Percentiles rank a stretch among this genome's conserved stretches.
Evolutionary conservation across 371 early-diverging fungal genomes (phyloP).

Genomic region (Batkoa obscura): DNA sequence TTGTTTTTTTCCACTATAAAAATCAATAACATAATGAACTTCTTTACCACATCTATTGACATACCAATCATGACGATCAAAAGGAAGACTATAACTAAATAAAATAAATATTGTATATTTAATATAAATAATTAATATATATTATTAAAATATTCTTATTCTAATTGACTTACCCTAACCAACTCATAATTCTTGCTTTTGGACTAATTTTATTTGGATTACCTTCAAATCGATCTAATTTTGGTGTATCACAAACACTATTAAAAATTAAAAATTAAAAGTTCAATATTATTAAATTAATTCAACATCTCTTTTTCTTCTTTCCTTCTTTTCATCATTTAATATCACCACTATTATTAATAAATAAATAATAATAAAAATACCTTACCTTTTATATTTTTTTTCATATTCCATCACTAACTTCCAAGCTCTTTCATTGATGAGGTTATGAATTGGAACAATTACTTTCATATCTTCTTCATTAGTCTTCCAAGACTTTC

Average conservation of each 20-base stretch:
- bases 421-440: conserved; percentile 90
- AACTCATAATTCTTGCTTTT: conserved; percentile 6
- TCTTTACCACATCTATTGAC: conserved; percentile 48
- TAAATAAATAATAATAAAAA: neutral
- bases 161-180: conserved; percentile 5
- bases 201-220: conserved; percentile 3
- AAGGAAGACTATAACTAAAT: conserved; percentile 22
- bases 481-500: conserved; percentile 84
- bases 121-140: neutral
- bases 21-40: conserved; percentile 60
- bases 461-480: conserved; percentile 78
- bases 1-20: conserved; percentile 45
- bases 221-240: conserved; percentile 6
- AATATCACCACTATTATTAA: neutral
- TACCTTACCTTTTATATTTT: conserved; percentile 39
- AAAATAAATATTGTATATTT: neutral
- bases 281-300: neutral
- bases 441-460: conserved; percentile 92
- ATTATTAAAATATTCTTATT: neutral
- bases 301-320: too few species aligned
- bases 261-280: neutral
- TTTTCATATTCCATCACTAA: conserved; percentile 86
- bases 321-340: neutral
- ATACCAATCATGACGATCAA: conserved; percentile 67
- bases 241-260: conserved; percentile 4